These are phyloP conservation scores for Rhizopogon parksii DNA, from an alignment of 1,284 basidiomycete species.

Conservation along the genomic window DNA sequence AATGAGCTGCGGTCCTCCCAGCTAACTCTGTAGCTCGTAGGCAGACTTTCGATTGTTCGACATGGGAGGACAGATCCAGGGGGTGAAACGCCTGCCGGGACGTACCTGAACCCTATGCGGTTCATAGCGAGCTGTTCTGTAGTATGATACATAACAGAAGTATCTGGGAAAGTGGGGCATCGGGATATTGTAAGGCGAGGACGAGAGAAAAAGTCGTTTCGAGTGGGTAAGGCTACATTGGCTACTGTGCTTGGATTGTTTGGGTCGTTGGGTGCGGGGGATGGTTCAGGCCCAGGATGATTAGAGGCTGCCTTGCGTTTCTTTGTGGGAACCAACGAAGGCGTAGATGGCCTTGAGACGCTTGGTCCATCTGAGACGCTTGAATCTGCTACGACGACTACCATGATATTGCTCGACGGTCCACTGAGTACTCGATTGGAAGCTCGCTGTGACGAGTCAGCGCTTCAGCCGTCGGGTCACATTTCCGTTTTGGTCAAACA, in stretches of 20 bases:
- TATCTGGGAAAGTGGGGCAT: conserved; percentile 54
- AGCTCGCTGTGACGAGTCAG: no score
- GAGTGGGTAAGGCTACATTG: conserved; percentile 51
- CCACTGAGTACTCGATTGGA: no score
- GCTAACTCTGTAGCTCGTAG: conserved; percentile 60
- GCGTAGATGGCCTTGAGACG: conserved; percentile 19
- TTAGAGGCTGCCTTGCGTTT: conserved; percentile 35
- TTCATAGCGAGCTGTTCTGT: conserved; percentile 70
- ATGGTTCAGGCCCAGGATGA: conserved; percentile 28
- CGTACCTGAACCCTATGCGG: conserved; percentile 72
- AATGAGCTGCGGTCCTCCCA: conserved; percentile 86
- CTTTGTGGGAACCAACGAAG: conserved; percentile 25
- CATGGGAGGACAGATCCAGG: conserved; percentile 56
- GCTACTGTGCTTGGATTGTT: conserved; percentile 16
- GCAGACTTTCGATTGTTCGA: conserved; percentile 73
- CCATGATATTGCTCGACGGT: background rate
- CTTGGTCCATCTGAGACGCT: background rate
- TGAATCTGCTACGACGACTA: background rate
- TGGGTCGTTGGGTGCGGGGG: conserved; percentile 40
- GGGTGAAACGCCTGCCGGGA: conserved; percentile 69
- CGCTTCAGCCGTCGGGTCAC: no score
- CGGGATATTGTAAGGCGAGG: conserved; percentile 66
- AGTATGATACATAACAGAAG: conserved; percentile 51
- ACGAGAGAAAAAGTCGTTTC: conserved; percentile 57
- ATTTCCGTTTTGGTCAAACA: background rate